Evolutionary conservation across 164 flowering plant genomes (phyloP), one percentile per base, ranked within the genome.

Genomic region (Cinnamomum chago): DNA sequence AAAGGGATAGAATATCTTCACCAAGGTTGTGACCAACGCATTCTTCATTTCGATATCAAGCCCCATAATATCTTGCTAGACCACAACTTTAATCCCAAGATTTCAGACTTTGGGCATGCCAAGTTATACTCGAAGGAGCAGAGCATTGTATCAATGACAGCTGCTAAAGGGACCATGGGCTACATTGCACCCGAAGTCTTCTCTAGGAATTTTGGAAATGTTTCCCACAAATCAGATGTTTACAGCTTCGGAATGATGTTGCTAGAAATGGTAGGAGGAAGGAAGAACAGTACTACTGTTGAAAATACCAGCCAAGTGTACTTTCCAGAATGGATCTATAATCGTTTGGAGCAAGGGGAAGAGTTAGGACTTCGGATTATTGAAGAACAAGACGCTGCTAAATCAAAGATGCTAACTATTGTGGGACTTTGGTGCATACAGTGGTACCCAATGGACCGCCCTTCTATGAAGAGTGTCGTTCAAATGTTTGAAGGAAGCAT

Each of bases 101-200:
- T 73, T 60, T 28, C 74, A 12, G 75, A 73, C 51, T 73, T 73
- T 50, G 75, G 75, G 58, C 69, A 13, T 1, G 75, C 75, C 10
- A 73, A 73, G 23, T 27, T 73, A 11, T 73, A 60, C 35, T 24
- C 75, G 2, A 73, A 17, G 58, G 40, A 50, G 23, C 50, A 73
- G 22, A 73, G 69, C 60, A 40, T 70, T 9, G 69, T 73, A 62
- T 73, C 75, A 18, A 23, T 73, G 75, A 1, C 30, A 5, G 50
- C 33, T 15, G 35, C 66, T 12, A 73, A 62, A 23, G 74, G 74
- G 30, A 72, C 74, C 12, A 47, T 62, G 35, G 74, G 75, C 22
- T 73, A 73, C 35, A 73, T 65, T 11, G 75, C 69, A 24, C 68
- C 75, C 0, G 75, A 73, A 23, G n/a, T 73, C 5, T 50, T 25